These are phyloP conservation scores for Saccharomyces paradoxus DNA, from an alignment of 805 yeast genomes.

Conservation along the genomic window DNA sequence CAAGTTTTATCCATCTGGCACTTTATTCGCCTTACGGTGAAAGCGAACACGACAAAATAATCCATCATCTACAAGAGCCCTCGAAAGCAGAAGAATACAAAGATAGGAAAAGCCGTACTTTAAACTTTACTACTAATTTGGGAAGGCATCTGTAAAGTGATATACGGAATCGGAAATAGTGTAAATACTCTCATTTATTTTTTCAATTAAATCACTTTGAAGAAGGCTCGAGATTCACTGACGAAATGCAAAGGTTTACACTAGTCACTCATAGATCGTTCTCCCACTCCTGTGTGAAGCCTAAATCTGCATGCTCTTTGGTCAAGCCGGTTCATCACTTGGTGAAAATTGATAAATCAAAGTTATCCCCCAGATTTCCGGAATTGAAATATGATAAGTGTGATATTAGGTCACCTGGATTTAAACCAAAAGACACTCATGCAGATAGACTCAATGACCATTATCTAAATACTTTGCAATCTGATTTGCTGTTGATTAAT, in stretches of 20 bases:
- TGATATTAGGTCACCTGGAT: slow-evolving; percentile 74
- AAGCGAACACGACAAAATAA: not conserved
- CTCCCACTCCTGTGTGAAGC: slow-evolving; percentile 29
- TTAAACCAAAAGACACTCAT: slow-evolving; percentile 61
- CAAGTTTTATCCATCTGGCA: not conserved
- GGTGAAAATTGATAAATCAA: slow-evolving; percentile 64
- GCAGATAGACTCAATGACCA: slow-evolving; percentile 77
- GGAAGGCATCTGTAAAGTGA: not conserved
- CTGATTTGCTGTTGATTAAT: slow-evolving; percentile 71
- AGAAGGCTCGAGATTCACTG: not conserved
- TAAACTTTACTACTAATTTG: not conserved
- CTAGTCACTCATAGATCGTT: slow-evolving; percentile 11
- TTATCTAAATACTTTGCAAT: slow-evolving; percentile 61
- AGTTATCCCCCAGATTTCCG: slow-evolving; percentile 66
- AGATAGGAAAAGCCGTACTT: not conserved
- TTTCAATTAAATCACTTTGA: not conserved
- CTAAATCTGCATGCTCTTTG: slow-evolving; percentile 55
- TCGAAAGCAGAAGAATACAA: not conserved
- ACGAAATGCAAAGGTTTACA: slow-evolving; percentile 7
- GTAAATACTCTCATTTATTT: not conserved
- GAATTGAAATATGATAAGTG: slow-evolving; percentile 57
- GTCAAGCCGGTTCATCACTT: slow-evolving; percentile 90
- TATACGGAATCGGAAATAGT: not conserved
- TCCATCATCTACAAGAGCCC: not conserved
- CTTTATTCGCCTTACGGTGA: not conserved